Base-by-base conservation (phyloP, 495 filamentous ascomycete genomes). In the Penicillium canariense region DNA sequence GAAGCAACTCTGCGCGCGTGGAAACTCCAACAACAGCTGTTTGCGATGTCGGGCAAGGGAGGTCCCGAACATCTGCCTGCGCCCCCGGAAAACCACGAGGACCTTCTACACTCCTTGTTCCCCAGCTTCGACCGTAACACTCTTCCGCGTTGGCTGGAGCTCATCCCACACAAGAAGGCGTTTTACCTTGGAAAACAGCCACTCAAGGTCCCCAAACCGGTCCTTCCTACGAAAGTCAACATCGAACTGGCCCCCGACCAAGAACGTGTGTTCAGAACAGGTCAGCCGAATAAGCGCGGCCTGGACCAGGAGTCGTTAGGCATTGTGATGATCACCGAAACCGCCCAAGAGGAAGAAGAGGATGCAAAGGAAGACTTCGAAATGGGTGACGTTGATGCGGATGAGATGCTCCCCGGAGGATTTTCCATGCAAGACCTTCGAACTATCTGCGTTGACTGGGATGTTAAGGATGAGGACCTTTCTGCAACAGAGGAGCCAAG, bases 391-490 rank as follows among this genome's bases (percentile, higher is more conserved):
- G 68, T 59, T 3, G 76, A 93, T 31, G 48, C 55, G 1, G 69
- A 75, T 46, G 76, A 79, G 28, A 40, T 61, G 3, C 63, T 79
- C 3, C 76, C 76, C 0, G 87, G 84, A 8, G 89, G 86, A 3
- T 79, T 85, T 32, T 88, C 82, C 5, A 79, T 87, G 62, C 75
- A 82, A 51, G 92, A 96, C 60, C 79, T 97, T 46, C 81, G 86
- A 48, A 78, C 90, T 14, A 78, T 91, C 11, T 96, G 91, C 63
- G 80, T 86, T 43, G 90, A 96, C 66, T 97, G 90, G 89, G 88
- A 88, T 36, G 58, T 77, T 18, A 75, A 78, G 52, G 80, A 87
- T 50, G 67, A 75, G 9, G 42, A 49, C 8, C 18, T 65, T n/a
- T 58, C 66, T 18, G 47, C 59, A 12, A 49, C 60, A 54, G 70